These are phyloP conservation scores for Suhomyces taliae DNA, from an alignment of 1,139 yeast genomes.

Conservation along the genomic window DNA sequence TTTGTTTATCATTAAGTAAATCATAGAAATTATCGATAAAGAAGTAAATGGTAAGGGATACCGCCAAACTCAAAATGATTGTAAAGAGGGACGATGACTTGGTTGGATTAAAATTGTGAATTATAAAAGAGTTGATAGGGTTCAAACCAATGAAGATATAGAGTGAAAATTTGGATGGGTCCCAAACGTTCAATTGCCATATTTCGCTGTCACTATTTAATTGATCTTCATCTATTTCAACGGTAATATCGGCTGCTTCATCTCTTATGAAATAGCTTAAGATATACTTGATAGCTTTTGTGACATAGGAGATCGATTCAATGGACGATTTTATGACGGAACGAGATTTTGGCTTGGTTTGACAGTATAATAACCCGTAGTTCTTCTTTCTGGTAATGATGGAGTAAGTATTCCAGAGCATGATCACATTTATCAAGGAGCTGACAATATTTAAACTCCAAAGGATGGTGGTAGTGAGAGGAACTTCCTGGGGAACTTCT, in stretches of 20 bases:
- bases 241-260: slow-evolving; percentile 5
- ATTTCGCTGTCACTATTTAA: slow-evolving; percentile 27
- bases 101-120: slow-evolving; percentile 30
- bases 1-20: slow-evolving; percentile 57
- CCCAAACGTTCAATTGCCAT: slow-evolving; percentile 53
- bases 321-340: slow-evolving; percentile 32
- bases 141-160: slow-evolving; percentile 50
- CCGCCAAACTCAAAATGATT: slow-evolving; percentile 22
- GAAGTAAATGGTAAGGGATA: slow-evolving; percentile 41
- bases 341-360: slow-evolving; percentile 36
- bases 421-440: slow-evolving; percentile 17
- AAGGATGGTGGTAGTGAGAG: slow-evolving; percentile 17
- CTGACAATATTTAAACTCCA: slow-evolving; percentile 21
- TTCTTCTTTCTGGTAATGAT: slow-evolving; percentile 32
- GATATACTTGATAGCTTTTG: slow-evolving; percentile 1
- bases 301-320: slow-evolving; percentile 12
- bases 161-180: slow-evolving; percentile 25
- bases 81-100: slow-evolving; percentile 28
- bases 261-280: slow-evolving; percentile 4
- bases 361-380: slow-evolving; percentile 43
- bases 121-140: slow-evolving; percentile 48
- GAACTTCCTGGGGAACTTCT: slow-evolving; percentile 6
- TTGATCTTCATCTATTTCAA: slow-evolving; percentile 15
- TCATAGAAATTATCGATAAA: slow-evolving; percentile 46
- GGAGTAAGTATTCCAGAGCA: slow-evolving; percentile 32